Evolutionary conservation across 2,329 filamentous ascomycete species (phyloP), one percentile per base, ranked within the genome.

Genomic region (Diplodia seriata): DNA sequence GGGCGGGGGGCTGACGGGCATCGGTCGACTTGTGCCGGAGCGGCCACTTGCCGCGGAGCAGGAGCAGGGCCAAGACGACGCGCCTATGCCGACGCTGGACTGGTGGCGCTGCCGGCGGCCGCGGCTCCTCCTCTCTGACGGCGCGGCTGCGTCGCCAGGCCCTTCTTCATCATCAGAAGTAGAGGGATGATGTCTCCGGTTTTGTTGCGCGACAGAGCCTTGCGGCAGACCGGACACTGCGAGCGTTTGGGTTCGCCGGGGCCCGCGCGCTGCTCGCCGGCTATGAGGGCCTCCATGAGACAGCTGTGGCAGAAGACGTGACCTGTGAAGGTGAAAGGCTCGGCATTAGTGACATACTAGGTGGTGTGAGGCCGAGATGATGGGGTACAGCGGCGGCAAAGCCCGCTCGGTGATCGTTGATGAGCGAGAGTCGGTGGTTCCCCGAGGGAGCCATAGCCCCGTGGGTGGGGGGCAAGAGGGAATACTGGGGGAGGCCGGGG

Each of bases 261-360:
- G 1, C 80, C 81, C 11, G 79, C 74, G 50, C 82, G 83, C 70
- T 83, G 83, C 71, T 87, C 85, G 53, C 83, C 83, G 31, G 83
- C 84, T 49, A 85, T 85, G 20, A 90, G 77, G n/a, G 86, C 85
- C 73, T 88, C 85, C 62, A 85, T 83, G 51, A 90, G 84, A 71
- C 87, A 90, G 43, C 84, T 84, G 72, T 89, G 87, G 74, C 87
- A 90, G 76, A 89, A 89, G 29, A 89, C 80, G 73, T 90, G 87
- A 0, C 87, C 86, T 88, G 67, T 20, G 43, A n/a, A 20, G 26
- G 18, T 12, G 36, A 49, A 49, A 18, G 26, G 26, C 20, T 14
- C 23, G 56, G 40, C 23, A 31, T 26, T 29, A 47, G 14, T 40
- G 26, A 26, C 51, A 47, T 38, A 33, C 14, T 31, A 20, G n/a